Conservation (phyloP, 805 yeast genomes). For the Pichia membranifaciens region DNA sequence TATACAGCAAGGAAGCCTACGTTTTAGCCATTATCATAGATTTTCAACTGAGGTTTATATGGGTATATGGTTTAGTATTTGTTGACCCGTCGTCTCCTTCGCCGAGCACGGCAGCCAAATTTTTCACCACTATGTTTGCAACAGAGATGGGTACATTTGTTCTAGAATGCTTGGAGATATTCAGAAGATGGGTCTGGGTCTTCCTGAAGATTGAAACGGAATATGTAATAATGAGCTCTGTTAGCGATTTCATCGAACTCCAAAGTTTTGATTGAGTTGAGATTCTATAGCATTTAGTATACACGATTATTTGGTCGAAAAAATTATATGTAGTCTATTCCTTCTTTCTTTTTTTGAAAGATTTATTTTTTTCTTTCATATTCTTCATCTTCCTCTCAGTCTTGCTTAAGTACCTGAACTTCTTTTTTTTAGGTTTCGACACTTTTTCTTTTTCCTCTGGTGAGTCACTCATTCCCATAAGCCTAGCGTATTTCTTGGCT, state of each 20-base stretch:
- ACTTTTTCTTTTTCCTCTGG: constrained; percentile 22
- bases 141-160: constrained; percentile 59
- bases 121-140: constrained; percentile 26
- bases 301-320: neutral
- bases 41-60: constrained; percentile 62
- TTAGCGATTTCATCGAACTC: constrained; percentile 19
- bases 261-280: constrained; percentile 15
- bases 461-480: constrained; percentile 47
- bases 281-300: neutral
- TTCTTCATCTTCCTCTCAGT: constrained; percentile 60
- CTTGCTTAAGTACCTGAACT: constrained; percentile 83
- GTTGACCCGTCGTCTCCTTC: neutral
- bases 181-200: constrained; percentile 89
- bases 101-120: constrained; percentile 11
- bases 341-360: constrained; percentile 22
- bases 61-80: constrained; percentile 51
- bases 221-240: constrained; percentile 30
- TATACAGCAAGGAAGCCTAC: constrained; percentile 39
- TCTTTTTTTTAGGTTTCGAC: constrained; percentile 52
- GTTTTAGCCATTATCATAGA: constrained; percentile 55
- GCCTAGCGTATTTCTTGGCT: constrained; percentile 78
- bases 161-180: constrained; percentile 66
- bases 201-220: constrained; percentile 80
- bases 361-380: constrained; percentile 36
- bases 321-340: constrained; percentile 12